Conservation (phyloP, 2,329 filamentous ascomycete species). For the Trichoderma aggressivum region DNA sequence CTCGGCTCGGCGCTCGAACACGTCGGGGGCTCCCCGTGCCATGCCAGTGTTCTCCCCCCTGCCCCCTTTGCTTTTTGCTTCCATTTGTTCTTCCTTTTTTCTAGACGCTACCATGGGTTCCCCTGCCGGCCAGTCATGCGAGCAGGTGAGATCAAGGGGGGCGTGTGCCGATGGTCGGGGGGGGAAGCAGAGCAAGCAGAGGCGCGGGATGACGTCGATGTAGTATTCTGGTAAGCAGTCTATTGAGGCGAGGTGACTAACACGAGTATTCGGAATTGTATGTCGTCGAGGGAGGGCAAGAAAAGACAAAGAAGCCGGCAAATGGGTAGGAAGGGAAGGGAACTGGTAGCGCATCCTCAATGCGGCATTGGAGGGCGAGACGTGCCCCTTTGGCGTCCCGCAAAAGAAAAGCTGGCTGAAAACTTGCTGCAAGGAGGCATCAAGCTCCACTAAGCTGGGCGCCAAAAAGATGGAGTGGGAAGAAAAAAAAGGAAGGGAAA, state of each 20-base stretch:
- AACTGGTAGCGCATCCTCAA: neutral
- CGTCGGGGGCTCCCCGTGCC: conserved; percentile 12
- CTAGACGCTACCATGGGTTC: conserved; percentile 3
- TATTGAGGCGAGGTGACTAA: neutral
- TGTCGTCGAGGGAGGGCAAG: neutral
- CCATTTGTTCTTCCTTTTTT: conserved; percentile 16
- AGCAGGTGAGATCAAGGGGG: conserved; percentile 14
- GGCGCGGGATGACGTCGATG: conserved; percentile 20
- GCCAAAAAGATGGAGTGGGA: neutral
- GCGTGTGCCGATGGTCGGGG: conserved; percentile 2
- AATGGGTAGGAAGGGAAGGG: neutral
- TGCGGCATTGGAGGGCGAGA: conserved; percentile 1
- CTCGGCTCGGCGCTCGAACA: conserved; percentile 16
- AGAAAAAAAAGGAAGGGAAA: neutral
- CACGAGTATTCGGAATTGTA: neutral
- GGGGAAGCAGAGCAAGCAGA: neutral
- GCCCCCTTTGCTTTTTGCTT: conserved; percentile 7
- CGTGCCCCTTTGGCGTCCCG: conserved; percentile 6
- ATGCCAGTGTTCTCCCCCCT: neutral
- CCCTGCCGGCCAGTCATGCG: conserved; percentile 15
- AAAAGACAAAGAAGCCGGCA: neutral
- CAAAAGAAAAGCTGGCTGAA: neutral
- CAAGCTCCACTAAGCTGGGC: conserved; percentile 7
- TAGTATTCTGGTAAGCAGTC: neutral
- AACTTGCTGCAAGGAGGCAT: conserved; percentile 4